Conservation (phyloP, 2,329 filamentous ascomycete genomes). For the Colletotrichum ledebouriae region DNA sequence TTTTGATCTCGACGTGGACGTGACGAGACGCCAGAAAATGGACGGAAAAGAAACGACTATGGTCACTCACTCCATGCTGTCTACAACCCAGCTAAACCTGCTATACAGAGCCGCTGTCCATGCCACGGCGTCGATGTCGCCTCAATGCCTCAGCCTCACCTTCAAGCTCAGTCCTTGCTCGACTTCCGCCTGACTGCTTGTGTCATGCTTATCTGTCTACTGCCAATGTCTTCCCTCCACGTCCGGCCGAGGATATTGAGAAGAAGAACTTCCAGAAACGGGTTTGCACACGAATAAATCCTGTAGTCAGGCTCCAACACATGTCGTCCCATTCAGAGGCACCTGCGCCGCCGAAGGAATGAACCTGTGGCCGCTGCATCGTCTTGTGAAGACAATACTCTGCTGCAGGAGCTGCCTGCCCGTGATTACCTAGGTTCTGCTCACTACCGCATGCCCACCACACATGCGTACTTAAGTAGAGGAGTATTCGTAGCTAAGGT, state of each 20-base stretch:
- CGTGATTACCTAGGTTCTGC: neutral
- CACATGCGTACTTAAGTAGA: too few relatives aligned
- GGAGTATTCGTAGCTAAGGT: neutral
- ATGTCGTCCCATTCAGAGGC: neutral
- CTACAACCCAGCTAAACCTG: neutral
- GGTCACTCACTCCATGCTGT: neutral
- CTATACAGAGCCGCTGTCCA: neutral
- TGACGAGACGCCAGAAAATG: neutral
- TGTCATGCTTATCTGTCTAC: too few relatives aligned
- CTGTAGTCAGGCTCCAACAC: too few relatives aligned
- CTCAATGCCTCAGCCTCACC: slow-evolving; percentile 22
- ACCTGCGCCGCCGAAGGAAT: neutral
- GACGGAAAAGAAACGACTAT: slow-evolving; percentile 8
- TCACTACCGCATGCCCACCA: too few relatives aligned
- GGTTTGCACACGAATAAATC: too few relatives aligned
- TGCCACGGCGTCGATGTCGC: neutral
- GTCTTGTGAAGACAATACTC: neutral
- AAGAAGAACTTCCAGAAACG: too few relatives aligned
- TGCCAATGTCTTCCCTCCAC: too few relatives aligned
- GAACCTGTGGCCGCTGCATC: neutral
- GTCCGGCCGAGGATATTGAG: too few relatives aligned
- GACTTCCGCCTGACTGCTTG: too few relatives aligned
- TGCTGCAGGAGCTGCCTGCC: neutral
- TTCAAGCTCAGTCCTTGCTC: slow-evolving; percentile 7
- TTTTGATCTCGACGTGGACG: slow-evolving; percentile 21